Evolutionary conservation across 2,329 filamentous ascomycete species (phyloP).

Genomic region (Raffaelea albimanens): DNA sequence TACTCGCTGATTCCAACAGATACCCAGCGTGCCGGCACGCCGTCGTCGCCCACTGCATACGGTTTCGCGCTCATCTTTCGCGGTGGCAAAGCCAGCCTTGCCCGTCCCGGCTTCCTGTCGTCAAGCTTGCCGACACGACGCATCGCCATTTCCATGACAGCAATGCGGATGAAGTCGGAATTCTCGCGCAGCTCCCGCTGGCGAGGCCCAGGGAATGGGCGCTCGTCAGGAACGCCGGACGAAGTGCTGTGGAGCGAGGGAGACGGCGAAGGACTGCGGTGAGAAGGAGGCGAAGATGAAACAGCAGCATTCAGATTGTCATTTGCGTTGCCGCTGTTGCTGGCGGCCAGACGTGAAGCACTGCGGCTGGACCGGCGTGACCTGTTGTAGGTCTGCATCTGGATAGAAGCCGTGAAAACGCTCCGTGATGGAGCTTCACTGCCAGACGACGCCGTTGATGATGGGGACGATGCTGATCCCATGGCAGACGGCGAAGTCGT

Average conservation of each 20-base stretch:
- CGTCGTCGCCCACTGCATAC: conserved; percentile 48
- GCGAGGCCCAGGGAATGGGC: conserved; percentile 33
- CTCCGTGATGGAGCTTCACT: conserved; percentile 9
- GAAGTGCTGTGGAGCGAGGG: background rate
- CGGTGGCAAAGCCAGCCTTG: conserved; percentile 60
- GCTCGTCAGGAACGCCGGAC: conserved; percentile 3
- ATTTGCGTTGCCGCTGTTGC: conserved; percentile 15
- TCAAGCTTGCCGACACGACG: conserved; percentile 57
- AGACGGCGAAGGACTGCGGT: background rate
- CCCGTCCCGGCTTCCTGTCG: conserved; percentile 55
- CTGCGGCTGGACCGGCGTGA: conserved; percentile 24
- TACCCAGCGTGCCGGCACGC: conserved; percentile 52
- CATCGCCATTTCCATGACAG: conserved; percentile 66
- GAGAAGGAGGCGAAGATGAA: background rate
- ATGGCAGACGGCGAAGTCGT: background rate
- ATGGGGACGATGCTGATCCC: background rate
- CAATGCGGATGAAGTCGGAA: conserved; percentile 60
- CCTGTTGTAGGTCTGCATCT: conserved; percentile 63
- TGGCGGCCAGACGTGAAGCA: conserved; percentile 5
- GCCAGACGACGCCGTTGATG: conserved; percentile 9
- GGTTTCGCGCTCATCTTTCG: conserved; percentile 42
- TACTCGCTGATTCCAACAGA: conserved; percentile 16
- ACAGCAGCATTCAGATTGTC: conserved; percentile 6
- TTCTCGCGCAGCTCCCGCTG: conserved; percentile 63
- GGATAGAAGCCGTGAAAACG: conserved; percentile 56